These are phyloP conservation scores for Nakazawaea molendinolei DNA, from an alignment of 805 yeast genomes.

Conservation along the genomic window DNA sequence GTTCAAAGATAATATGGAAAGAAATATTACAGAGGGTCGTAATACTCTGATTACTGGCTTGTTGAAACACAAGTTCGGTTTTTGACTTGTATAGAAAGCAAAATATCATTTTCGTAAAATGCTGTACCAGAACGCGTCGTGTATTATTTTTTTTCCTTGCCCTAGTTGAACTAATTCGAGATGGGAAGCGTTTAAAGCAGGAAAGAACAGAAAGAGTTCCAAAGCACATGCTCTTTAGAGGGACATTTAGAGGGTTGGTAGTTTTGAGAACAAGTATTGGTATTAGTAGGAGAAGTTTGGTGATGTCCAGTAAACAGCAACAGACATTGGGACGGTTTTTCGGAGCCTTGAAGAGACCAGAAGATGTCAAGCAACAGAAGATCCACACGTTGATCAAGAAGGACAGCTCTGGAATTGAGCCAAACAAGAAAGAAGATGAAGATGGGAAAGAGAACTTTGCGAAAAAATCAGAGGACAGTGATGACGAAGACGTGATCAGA, in stretches of 20 bases:
- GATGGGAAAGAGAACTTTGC: neutral
- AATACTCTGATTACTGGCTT: slow-evolving; percentile 9
- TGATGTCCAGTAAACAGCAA: slow-evolving; percentile 11
- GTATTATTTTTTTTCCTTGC: neutral
- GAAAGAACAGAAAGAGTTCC: neutral
- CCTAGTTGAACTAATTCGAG: neutral
- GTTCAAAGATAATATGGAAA: slow-evolving; percentile 47
- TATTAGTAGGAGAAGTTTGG: neutral
- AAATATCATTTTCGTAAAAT: too few relatives aligned
- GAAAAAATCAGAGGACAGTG: neutral
- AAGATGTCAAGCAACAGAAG: slow-evolving; percentile 10
- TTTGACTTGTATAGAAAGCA: neutral
- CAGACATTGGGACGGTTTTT: slow-evolving; percentile 12
- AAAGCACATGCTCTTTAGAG: slow-evolving; percentile 2
- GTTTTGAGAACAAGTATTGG: neutral
- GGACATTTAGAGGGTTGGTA: neutral
- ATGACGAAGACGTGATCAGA: neutral
- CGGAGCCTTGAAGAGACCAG: slow-evolving; percentile 10
- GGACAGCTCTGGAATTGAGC: neutral
- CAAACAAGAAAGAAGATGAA: neutral
- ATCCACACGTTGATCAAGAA: slow-evolving; percentile 1
- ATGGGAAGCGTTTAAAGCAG: neutral
- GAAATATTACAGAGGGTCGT: slow-evolving; percentile 4
- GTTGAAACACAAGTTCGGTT: slow-evolving; percentile 9
- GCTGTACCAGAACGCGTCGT: neutral